Evolutionary conservation across 2,329 filamentous ascomycete species (phyloP).

Genomic region (Penicillium sp.): DNA sequence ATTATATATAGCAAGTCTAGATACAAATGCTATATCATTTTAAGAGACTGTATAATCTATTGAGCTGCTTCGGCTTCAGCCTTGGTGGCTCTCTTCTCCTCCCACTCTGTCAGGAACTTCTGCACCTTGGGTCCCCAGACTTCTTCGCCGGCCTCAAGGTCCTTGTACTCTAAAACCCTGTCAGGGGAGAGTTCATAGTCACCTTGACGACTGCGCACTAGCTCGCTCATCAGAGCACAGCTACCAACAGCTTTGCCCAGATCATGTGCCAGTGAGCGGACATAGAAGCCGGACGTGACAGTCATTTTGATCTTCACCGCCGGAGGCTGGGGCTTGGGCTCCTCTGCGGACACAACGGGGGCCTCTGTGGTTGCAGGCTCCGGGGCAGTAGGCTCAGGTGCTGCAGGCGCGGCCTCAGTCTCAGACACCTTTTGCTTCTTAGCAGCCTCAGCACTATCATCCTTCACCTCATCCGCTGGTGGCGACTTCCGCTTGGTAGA

Average conservation of each 20-base stretch:
- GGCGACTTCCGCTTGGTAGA: conserved; percentile 37
- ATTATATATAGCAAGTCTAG: conserved; percentile 1
- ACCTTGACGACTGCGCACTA: conserved; percentile 77
- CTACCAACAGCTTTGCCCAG: conserved; percentile 79
- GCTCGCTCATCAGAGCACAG: conserved; percentile 79
- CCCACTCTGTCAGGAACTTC: conserved; percentile 55
- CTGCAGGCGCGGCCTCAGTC: conserved; percentile 20
- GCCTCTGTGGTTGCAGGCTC: conserved; percentile 13
- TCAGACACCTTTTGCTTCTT: conserved; percentile 37
- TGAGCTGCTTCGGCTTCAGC: conserved; percentile 7
- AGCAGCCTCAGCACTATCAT: conserved; percentile 16
- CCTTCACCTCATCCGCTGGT: conserved; percentile 23
- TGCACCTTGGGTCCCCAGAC: conserved; percentile 78
- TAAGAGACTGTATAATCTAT: neutral
- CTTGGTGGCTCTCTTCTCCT: conserved; percentile 38
- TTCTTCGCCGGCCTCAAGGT: conserved; percentile 71
- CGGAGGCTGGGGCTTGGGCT: conserved; percentile 49
- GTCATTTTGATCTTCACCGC: conserved; percentile 85
- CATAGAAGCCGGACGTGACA: conserved; percentile 94
- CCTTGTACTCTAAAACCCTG: conserved; percentile 75
- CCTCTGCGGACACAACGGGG: conserved; percentile 16
- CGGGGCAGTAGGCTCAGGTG: conserved; percentile 11
- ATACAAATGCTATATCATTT: conserved; percentile 1
- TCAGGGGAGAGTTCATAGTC: conserved; percentile 69
- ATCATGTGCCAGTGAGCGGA: conserved; percentile 89